Conservation (phyloP, 495 filamentous ascomycete genomes). For the Penicillium longicatenatum region DNA sequence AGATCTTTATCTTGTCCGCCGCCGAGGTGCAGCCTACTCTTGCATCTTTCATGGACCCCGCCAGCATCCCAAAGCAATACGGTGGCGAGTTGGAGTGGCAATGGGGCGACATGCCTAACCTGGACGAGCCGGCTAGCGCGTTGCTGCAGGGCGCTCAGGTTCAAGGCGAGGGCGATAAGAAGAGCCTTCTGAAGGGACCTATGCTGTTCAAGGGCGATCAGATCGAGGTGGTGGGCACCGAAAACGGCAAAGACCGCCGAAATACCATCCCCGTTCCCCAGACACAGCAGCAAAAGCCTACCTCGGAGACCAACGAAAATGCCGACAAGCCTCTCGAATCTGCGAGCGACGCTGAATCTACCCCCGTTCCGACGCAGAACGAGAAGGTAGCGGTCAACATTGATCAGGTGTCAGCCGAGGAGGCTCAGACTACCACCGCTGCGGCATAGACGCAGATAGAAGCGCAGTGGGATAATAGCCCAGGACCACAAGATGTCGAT, state of each 20-base stretch:
- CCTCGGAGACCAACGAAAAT: slow-evolving; percentile 3
- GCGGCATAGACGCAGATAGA: slow-evolving; percentile 23
- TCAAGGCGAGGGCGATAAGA: slow-evolving; percentile 29
- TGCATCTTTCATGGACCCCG: slow-evolving; percentile 74
- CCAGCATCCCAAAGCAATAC: slow-evolving; percentile 80
- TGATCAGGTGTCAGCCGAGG: slow-evolving; percentile 16
- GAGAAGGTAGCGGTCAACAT: slow-evolving; percentile 23
- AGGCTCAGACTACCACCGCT: slow-evolving; percentile 20
- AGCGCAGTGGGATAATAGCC: not conserved
- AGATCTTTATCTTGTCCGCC: slow-evolving; percentile 82
- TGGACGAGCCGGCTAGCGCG: slow-evolving; percentile 61
- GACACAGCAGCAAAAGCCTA: not conserved
- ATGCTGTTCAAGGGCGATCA: slow-evolving; percentile 43
- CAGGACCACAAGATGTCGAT: not conserved
- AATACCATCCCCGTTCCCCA: slow-evolving; percentile 33
- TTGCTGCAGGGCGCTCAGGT: slow-evolving; percentile 43
- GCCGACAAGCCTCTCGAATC: slow-evolving; percentile 11
- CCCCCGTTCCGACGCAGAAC: slow-evolving; percentile 6
- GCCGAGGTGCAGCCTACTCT: slow-evolving; percentile 73
- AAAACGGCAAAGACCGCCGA: slow-evolving; percentile 41
- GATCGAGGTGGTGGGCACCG: slow-evolving; percentile 43
- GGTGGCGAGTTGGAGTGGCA: slow-evolving; percentile 81
- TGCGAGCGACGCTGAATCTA: slow-evolving; percentile 7
- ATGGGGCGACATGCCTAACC: slow-evolving; percentile 69
- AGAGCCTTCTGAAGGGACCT: slow-evolving; percentile 41